Evolutionary conservation across 306 rosid species (phyloP).

Genomic region (Fragaria vesca): DNA sequence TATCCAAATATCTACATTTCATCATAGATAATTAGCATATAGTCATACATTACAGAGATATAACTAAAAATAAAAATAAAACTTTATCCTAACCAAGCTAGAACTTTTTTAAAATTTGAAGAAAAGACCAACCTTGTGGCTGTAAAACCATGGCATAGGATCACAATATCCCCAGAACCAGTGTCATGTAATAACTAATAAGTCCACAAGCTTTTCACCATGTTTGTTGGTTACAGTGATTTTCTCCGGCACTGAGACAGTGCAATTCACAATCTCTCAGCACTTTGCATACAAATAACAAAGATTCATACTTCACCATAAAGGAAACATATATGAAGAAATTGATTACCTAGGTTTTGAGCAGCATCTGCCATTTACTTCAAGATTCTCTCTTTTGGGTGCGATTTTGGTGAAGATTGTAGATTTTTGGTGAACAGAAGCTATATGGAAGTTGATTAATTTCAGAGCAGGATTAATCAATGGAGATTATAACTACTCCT

Average conservation of each 20-base stretch:
- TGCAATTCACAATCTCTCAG: background rate
- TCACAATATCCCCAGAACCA: background rate
- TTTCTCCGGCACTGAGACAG: conserved; percentile 1
- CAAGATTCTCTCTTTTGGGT: background rate
- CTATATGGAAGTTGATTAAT: background rate
- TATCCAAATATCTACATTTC: background rate
- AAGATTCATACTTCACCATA: background rate
- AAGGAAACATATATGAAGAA: background rate
- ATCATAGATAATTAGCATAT: background rate
- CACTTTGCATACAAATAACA: background rate
- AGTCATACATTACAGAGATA: background rate
- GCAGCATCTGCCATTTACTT: conserved; percentile 3
- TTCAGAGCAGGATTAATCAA: background rate
- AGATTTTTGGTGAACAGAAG: background rate
- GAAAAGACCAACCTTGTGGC: conserved; percentile 2
- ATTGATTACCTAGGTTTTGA: conserved; percentile 2
- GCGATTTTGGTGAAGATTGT: background rate
- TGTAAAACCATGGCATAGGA: conserved; percentile 4
- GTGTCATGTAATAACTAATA: background rate
- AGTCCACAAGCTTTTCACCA: conserved; percentile 12
- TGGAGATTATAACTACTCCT: background rate
- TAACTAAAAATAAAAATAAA: background rate
- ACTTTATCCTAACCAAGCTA: no score
- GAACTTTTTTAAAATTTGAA: background rate
- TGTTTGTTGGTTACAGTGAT: conserved; percentile 7